Conservation (phyloP, 2,329 filamentous ascomycete genomes). For the Fusarium chaquense region DNA sequence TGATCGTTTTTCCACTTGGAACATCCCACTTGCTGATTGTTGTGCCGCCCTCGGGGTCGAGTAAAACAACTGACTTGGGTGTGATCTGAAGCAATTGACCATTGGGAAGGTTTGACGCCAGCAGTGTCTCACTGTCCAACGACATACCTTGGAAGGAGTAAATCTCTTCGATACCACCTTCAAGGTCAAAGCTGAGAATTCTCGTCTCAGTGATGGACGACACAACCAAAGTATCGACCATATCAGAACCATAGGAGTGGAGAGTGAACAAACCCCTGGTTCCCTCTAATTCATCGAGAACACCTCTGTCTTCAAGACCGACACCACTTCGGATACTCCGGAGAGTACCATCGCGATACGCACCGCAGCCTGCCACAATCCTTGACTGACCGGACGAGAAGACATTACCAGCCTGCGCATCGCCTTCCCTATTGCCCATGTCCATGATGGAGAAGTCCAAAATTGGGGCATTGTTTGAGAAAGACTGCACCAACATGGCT, state of each 20-base stretch:
- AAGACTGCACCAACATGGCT: conserved; percentile 76
- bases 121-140: conserved; percentile 77
- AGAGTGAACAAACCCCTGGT: conserved; percentile 81
- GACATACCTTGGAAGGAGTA: conserved; percentile 78
- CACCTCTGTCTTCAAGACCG: conserved; percentile 86
- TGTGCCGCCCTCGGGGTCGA: conserved; percentile 69
- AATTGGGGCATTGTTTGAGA: conserved; percentile 85
- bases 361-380: conserved; percentile 92
- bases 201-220: conserved; percentile 88
- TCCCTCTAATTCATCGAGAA: conserved; percentile 81
- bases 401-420: conserved; percentile 80
- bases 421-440: conserved; percentile 85
- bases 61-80: conserved; percentile 69
- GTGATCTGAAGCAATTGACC: conserved; percentile 82
- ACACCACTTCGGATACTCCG: conserved; percentile 94
- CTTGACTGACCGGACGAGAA: conserved; percentile 96
- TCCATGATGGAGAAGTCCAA: conserved; percentile 97
- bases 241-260: conserved; percentile 60
- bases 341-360: conserved; percentile 87
- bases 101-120: conserved; percentile 73
- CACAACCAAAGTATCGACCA: conserved; percentile 78
- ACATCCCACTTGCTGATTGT: conserved; percentile 70
- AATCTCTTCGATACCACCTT: conserved; percentile 88
- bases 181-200: conserved; percentile 78
- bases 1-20: conserved; percentile 70